Evolutionary conservation across 2,329 filamentous ascomycete species (phyloP).

Genomic region (Pseudogymnoascus destructans): DNA sequence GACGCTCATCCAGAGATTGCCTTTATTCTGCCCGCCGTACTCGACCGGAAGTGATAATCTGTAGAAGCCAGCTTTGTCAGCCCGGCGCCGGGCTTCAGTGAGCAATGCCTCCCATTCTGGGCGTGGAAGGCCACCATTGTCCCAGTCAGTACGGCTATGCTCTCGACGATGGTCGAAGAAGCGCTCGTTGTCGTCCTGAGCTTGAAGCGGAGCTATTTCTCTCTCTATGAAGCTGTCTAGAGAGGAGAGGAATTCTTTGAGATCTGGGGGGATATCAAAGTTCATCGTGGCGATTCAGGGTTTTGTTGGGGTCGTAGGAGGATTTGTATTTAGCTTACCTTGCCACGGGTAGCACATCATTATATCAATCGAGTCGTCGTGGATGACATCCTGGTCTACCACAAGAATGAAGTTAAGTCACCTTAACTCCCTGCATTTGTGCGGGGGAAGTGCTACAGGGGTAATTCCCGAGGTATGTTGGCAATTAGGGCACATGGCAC

Average conservation of each 20-base stretch:
- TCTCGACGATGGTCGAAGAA: constrained; percentile 56
- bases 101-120: constrained; percentile 46
- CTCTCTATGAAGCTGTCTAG: constrained; percentile 44
- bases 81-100: constrained; percentile 33
- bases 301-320: constrained; percentile 11
- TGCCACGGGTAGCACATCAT: not conserved
- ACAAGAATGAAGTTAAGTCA: not conserved
- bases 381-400: not conserved
- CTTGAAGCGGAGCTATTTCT: constrained; percentile 41
- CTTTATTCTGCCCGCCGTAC: constrained; percentile 37
- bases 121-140: constrained; percentile 35
- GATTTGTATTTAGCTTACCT: not conserved
- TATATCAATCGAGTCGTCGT: not conserved
- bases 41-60: constrained; percentile 42
- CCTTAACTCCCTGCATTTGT: not conserved
- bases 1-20: constrained; percentile 51
- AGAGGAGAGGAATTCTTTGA: constrained; percentile 34
- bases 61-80: constrained; percentile 47
- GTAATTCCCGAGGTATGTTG: constrained; percentile 4
- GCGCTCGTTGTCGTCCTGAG: constrained; percentile 46
- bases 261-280: constrained; percentile 40
- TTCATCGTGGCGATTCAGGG: constrained; percentile 31
- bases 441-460: not conserved
- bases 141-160: constrained; percentile 47
- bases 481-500: not conserved